Base-by-base conservation (phyloP, 805 yeast species). In the Sugiyamaella qingdaonensis region DNA sequence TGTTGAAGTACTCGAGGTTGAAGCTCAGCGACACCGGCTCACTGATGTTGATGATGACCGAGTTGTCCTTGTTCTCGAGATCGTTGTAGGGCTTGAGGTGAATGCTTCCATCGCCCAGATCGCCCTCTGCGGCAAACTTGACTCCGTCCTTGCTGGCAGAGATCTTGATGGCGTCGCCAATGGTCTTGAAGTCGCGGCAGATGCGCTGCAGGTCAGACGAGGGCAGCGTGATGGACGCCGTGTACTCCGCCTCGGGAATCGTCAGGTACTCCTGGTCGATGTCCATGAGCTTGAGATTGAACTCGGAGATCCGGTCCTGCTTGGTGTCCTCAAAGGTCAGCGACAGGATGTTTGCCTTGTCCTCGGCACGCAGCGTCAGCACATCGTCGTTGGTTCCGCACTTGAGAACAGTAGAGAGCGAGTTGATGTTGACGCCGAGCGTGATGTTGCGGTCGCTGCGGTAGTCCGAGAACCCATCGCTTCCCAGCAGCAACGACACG, bases 391-490 rank as follows among this genome's bases (percentile, higher is more conserved):
- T 86, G 73, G 86, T 85, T 71, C 96, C 98, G 73, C 95, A 87
- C 67, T 84, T 88, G 65, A 94, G 81, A 58, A 94, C 86, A 70
- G 94, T 92, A 60, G 88, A 78, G 60, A 94, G 77, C n/a, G 95
- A 83, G 55, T 84, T 85, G 65, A 94, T 77, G 71, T 94, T 96
- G 64, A 92, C 78, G 61, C 99, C 99, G 60, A 94, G 79, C 7
- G 96, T 89, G 63, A 91, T 78, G 61, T 88, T 89, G 68, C 94
- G 84, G 74, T 94, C 99, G 73, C 98, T 91, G 78, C 99, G 85
- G 77, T 87, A 94, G 62, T 86, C 92, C 56, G 82, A 78, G 75
- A 94, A 94, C 10, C 96, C 91, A 56, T 87, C 91, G 58, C 84
- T 82, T 54, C 95, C 96, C 61, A 94, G 85, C 62, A 88, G 81